Base-by-base conservation (phyloP, 1,139 yeast species). In the Sugiyamaella paludigena region DNA sequence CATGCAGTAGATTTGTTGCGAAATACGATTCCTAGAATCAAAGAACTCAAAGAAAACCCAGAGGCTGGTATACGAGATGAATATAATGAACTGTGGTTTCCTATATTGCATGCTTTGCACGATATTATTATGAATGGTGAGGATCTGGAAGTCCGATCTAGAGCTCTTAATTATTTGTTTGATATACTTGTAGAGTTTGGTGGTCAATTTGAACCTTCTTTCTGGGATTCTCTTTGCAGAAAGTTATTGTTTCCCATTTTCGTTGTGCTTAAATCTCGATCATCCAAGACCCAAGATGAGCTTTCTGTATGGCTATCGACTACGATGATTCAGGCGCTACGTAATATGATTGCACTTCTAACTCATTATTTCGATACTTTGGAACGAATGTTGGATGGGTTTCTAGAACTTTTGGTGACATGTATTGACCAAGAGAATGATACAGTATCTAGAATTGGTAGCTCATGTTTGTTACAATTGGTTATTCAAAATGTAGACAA, bases 361-460 rank as follows among this genome's bases (percentile, higher is more conserved):
- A 79, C 91, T 0, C 86, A 83, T 55, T 91, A 86, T 67, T 92
- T 88, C 66, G 84, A 77, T 32, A 78, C 83, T 1, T 77, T 92
- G 62, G 83, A 83, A 56, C 75, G 79, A 38, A 80, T 86, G 79
- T 74, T 92, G 48, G 85, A 80, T 53, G 94, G 88, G 1, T 88
- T 85, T 64, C 73, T 94, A 68, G 82, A 81, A 36, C 74, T 94
- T 50, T 70, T 94, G 48, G 83, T 83, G 2, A 83, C 92, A 7
- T 94, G 98, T 69, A 87, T 92, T 46, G 88, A 96, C 61, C 98
- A 92, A 68, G 97, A 91, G 60, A 92, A 92, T 65, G 98, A 92
- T 61, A 89, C 98, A 0, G 91, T 94, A 59, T 95, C 98, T 0
- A 78, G 95, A 60, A 89, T 91, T 58, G 98, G 98, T 16, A 80